Evolutionary conservation across 108 stramenopile genomes (phyloP).

Genomic region (Cyclotella atomus): DNA sequence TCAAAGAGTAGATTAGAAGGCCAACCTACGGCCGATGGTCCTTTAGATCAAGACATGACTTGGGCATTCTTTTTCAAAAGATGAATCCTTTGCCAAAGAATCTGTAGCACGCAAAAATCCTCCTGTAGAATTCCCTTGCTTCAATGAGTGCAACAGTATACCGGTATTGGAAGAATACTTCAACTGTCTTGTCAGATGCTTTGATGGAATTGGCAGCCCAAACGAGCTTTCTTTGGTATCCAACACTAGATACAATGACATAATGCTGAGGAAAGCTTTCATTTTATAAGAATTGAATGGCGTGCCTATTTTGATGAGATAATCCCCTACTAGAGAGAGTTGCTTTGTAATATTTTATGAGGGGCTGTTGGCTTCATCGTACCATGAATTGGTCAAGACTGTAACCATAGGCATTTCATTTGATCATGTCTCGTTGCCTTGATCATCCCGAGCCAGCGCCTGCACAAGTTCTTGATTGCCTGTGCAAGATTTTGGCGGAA

Average conservation of each 20-base stretch:
- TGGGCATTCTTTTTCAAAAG: neutral
- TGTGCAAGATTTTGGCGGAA: too few relatives aligned
- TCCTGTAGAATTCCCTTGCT: neutral
- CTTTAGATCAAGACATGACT: neutral
- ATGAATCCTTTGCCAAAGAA: neutral
- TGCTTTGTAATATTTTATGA: too few relatives aligned
- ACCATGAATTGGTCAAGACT: too few relatives aligned
- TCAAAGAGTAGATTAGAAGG: neutral
- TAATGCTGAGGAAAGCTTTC: too few relatives aligned
- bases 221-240: neutral
- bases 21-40: neutral
- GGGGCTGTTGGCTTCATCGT: too few relatives aligned
- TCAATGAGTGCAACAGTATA: neutral
- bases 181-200: neutral
- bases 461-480: too few relatives aligned
- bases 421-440: too few relatives aligned
- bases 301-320: neutral
- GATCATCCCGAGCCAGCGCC: too few relatives aligned
- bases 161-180: neutral
- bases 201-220: neutral
- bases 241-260: too few relatives aligned
- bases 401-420: too few relatives aligned
- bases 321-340: too few relatives aligned
- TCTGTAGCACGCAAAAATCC: neutral
- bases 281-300: too few relatives aligned